Evolutionary conservation across 345 rosid genomes (phyloP).

Genomic region (Punica granatum): DNA sequence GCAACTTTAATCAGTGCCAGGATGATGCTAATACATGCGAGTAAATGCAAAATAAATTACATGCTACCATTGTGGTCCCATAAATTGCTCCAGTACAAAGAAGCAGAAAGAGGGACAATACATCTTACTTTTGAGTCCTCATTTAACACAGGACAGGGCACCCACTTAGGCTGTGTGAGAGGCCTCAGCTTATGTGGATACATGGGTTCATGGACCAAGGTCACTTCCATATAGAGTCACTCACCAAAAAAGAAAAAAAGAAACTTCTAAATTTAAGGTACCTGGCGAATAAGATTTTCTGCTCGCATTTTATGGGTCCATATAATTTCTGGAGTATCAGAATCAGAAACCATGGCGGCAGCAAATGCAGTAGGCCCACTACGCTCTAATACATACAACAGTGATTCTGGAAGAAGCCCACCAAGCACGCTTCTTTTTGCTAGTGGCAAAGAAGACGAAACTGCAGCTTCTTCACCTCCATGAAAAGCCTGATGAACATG

Average conservation of each 20-base stretch:
- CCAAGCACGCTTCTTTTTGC: constrained; percentile 98
- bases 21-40: not conserved
- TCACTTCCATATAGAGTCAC: not conserved
- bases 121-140: not conserved
- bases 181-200: not conserved
- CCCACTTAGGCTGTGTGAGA: not conserved
- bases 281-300: constrained; percentile 96
- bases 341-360: constrained; percentile 98
- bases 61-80: not conserved
- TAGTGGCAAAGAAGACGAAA: constrained; percentile 86
- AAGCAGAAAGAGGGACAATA: too few species aligned
- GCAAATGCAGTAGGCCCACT: constrained; percentile 97
- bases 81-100: not conserved
- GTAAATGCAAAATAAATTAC: not conserved
- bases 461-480: constrained; percentile 99
- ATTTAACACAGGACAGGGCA: not conserved
- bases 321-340: constrained; percentile 96
- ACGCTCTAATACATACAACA: constrained; percentile 93
- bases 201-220: not conserved
- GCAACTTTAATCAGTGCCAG: not conserved
- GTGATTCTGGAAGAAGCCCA: constrained; percentile 97
- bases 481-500: constrained; percentile 99
- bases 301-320: constrained; percentile 99
- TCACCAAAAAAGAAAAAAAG: not conserved
- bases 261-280: constrained; percentile 12